These are phyloP conservation scores for Grosmannia huntii DNA, from an alignment of 2,329 filamentous ascomycete species.

Conservation along the genomic window DNA sequence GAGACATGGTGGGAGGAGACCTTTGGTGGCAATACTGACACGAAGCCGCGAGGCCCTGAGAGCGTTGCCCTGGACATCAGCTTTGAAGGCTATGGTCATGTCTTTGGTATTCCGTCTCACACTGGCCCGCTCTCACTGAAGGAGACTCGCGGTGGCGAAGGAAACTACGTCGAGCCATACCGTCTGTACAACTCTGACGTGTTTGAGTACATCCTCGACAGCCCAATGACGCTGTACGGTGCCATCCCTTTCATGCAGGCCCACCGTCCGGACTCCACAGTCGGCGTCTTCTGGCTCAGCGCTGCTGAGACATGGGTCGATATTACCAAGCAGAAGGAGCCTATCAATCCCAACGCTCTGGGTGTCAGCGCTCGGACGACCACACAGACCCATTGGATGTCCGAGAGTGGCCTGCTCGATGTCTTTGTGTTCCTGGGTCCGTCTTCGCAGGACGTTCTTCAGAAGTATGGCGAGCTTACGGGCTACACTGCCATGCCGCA, in stretches of 20 bases:
- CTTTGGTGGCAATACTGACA: slow-evolving; percentile 90
- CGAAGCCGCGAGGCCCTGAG: slow-evolving; percentile 89
- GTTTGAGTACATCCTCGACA: slow-evolving; percentile 94
- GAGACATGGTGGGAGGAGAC: slow-evolving; percentile 96
- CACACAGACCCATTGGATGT: slow-evolving; percentile 94
- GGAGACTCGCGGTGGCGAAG: slow-evolving; percentile 78
- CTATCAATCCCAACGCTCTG: slow-evolving; percentile 64
- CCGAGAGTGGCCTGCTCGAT: slow-evolving; percentile 79
- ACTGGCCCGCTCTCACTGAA: slow-evolving; percentile 77
- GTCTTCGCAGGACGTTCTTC: slow-evolving; percentile 67
- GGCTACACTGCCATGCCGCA: slow-evolving; percentile 86
- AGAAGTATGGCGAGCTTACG: slow-evolving; percentile 77
- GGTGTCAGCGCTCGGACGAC: slow-evolving; percentile 55
- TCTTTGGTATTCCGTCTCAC: slow-evolving; percentile 91
- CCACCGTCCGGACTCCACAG: slow-evolving; percentile 82
- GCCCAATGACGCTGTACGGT: slow-evolving; percentile 97
- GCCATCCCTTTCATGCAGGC: slow-evolving; percentile 97
- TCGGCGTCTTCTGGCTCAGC: slow-evolving; percentile 96
- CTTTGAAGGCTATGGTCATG: slow-evolving; percentile 83
- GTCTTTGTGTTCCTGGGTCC: slow-evolving; percentile 92
- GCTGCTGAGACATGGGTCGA: slow-evolving; percentile 96
- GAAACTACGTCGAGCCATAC: slow-evolving; percentile 80
- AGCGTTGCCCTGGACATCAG: slow-evolving; percentile 83
- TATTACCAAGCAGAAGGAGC: slow-evolving; percentile 66
- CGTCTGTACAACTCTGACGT: slow-evolving; percentile 93